Evolutionary conservation across 495 filamentous ascomycete species (phyloP).

Genomic region (Trichoderma reesei): DNA sequence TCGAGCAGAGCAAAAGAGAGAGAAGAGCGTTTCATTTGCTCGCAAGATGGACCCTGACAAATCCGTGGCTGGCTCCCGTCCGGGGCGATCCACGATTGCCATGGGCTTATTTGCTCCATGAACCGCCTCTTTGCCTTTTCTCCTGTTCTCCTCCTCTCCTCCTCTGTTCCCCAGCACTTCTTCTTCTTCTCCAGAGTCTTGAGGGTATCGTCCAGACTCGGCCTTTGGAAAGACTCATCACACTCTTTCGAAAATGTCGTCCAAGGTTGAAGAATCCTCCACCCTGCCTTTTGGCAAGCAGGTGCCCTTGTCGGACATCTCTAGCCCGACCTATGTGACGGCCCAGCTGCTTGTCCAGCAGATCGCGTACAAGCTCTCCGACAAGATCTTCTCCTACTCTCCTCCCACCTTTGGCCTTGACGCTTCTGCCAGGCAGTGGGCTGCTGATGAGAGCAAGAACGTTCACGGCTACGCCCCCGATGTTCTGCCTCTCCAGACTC

Average conservation of each 20-base stretch:
- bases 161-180: not conserved
- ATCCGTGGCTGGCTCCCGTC: constrained; percentile 6
- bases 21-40: too few relatives aligned
- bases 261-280: constrained; percentile 31
- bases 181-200: not conserved
- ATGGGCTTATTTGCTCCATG: constrained; percentile 12
- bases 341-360: constrained; percentile 90
- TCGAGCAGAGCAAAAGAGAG: not conserved
- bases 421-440: constrained; percentile 68
- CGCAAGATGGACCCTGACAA: constrained; percentile 1
- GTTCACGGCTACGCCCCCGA: constrained; percentile 69
- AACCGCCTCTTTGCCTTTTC: not conserved
- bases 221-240: not conserved
- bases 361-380: constrained; percentile 83
- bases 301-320: constrained; percentile 55
- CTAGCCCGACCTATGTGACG: constrained; percentile 82
- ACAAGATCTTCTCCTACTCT: constrained; percentile 95
- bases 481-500: constrained; percentile 72
- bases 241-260: not conserved
- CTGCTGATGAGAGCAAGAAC: constrained; percentile 54
- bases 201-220: not conserved
- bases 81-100: constrained; percentile 11
- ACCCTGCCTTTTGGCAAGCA: constrained; percentile 54
- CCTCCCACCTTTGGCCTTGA: constrained; percentile 88
- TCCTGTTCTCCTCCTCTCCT: constrained; percentile 14